Base-by-base conservation (phyloP, 129 eudicot species). In the Flaveria ramosissima region DNA sequence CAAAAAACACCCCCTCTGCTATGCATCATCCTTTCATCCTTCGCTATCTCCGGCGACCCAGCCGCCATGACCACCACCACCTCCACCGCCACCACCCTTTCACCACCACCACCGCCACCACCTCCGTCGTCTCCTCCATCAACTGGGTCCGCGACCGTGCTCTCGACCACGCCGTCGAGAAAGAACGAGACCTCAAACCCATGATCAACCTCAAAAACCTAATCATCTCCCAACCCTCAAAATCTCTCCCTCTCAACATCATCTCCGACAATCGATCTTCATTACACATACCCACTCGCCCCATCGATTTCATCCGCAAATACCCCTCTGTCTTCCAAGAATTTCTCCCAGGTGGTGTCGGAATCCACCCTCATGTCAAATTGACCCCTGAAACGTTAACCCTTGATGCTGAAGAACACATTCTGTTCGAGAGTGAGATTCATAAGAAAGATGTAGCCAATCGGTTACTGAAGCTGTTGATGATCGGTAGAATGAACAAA, bases 111-210 rank as follows among this genome's bases (percentile, higher is more conserved):
- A 65, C 75, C 65, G 45, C 77, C 85, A 65, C 75, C 13, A 69
- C 84, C 53, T 73, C 83, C 85, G 88, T 81, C 50, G 71, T 63
- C 56, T 8, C 86, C 53, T 30, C 92, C 16, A 78, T 85, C 68
- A 83, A 85, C 74, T 87, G 87, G 82, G 89, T 89, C 64, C 86
- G 96, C 4, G 98, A 93, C 86, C 82, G 96, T 0, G 97, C 90
- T 57, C 83, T 93, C 60, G 98, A 93, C 73, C 97, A 90, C 77
- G 93, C 96, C 68, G 98, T 93, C 8, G 92, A 87, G 80, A 88
- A 86, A 48, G 97, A 93, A 74, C 59, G 81, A 55, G 84, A 90
- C 83, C 91, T 93, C 41, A 85, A 87, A 64, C 89, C 97, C 20
- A 42, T 85, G 73, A 27, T 91, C 62, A 83, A 81, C 72, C 78